Percentiles rank a stretch among this genome's conserved stretches.
Conservation (phyloP, 164 flowering plant species). For the Taxillus chinensis region DNA sequence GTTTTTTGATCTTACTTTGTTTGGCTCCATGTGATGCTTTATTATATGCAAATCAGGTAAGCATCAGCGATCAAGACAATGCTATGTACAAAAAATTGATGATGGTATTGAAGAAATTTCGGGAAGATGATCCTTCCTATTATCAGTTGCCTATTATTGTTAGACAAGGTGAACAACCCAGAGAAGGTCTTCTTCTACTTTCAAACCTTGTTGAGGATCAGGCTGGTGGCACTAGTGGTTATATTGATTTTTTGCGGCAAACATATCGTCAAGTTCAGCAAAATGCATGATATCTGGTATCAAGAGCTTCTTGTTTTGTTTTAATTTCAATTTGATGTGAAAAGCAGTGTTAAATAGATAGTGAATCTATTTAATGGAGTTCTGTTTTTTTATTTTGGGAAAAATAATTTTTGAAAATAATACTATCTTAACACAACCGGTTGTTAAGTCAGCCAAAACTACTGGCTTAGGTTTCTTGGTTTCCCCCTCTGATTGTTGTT, state of each 20-base stretch:
- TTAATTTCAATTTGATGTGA: too few species aligned
- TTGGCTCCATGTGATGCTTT: too few species aligned
- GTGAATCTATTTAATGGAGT: too few species aligned
- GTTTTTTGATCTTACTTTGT: too few species aligned
- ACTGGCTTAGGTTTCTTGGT: too few species aligned
- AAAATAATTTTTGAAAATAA: too few species aligned
- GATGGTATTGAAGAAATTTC: constrained; percentile 36
- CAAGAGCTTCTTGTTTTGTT: not conserved
- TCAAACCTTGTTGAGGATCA: constrained; percentile 81
- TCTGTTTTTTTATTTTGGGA: too few species aligned
- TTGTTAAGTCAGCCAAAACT: too few species aligned
- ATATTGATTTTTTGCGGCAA: constrained; percentile 76
- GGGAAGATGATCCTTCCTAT: constrained; percentile 56
- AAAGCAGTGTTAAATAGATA: too few species aligned
- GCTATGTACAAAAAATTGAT: constrained; percentile 64
- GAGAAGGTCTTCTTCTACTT: constrained; percentile 81
- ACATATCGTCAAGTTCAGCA: constrained; percentile 82
- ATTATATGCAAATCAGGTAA: constrained; percentile 32
- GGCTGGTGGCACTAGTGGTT: constrained; percentile 59
- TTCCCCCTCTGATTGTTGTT: too few species aligned
- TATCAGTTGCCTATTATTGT: constrained; percentile 73
- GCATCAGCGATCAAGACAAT: constrained; percentile 44
- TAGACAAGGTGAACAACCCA: constrained; percentile 92
- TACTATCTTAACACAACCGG: too few species aligned
- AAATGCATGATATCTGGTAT: constrained; percentile 45